Conservation (phyloP, 176 grass and related monocot species). For the Phragmites australis region DNA sequence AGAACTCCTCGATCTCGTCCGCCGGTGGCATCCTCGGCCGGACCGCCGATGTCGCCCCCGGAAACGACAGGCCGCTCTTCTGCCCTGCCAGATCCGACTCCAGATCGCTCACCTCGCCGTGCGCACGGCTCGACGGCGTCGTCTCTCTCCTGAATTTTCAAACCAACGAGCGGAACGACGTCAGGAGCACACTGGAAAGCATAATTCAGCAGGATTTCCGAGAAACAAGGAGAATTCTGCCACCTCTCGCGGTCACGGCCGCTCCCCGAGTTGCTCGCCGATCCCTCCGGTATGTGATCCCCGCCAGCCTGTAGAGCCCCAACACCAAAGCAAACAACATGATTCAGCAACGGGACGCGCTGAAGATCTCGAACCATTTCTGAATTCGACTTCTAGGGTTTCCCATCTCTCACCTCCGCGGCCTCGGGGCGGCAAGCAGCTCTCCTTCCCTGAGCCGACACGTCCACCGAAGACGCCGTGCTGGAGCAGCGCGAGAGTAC, state of each 20-base stretch:
- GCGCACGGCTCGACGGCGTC: slow-evolving; percentile 54
- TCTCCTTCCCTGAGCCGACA: neutral
- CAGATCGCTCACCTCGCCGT: slow-evolving; percentile 54
- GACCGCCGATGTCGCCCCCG: neutral
- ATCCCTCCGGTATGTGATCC: slow-evolving; percentile 42
- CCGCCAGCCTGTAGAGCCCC: slow-evolving; percentile 38
- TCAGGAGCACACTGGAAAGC: slow-evolving; percentile 9
- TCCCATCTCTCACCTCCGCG: slow-evolving; percentile 50
- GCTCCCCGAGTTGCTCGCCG: slow-evolving; percentile 44
- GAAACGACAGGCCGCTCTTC: slow-evolving; percentile 12
- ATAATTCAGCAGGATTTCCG: slow-evolving; percentile 39
- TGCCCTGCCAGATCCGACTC: slow-evolving; percentile 50
- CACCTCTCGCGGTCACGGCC: slow-evolving; percentile 51
- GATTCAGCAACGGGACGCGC: slow-evolving; percentile 33
- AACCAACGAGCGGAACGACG: neutral
- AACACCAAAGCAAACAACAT: neutral
- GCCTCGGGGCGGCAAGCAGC: slow-evolving; percentile 42
- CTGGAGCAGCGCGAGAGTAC: slow-evolving; percentile 64
- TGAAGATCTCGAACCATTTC: slow-evolving; percentile 38
- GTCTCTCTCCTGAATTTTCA: slow-evolving; percentile 57
- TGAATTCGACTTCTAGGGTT: slow-evolving; percentile 50
- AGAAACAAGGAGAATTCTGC: slow-evolving; percentile 19
- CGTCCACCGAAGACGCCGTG: slow-evolving; percentile 47
- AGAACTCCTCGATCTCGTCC: slow-evolving; percentile 74
- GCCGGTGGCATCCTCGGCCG: slow-evolving; percentile 39